Conservation (phyloP, 495 filamentous ascomycete species). For the Parathielavia hyrcaniae region DNA sequence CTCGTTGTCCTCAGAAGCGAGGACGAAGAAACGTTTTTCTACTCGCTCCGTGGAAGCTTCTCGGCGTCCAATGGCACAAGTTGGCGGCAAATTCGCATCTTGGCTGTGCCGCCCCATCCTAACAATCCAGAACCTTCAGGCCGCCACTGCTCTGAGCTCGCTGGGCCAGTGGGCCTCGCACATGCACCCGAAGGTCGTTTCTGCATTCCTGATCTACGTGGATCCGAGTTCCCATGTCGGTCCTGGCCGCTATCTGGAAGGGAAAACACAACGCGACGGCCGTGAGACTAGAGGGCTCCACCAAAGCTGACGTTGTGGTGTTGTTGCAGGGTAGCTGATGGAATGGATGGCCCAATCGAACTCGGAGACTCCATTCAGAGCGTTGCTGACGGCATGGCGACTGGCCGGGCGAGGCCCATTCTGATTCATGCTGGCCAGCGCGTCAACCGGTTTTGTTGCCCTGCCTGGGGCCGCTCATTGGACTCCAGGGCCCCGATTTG, state of each 20-base stretch:
- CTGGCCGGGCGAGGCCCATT: neutral
- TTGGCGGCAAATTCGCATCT: no score
- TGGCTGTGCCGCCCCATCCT: no score
- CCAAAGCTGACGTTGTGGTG: neutral
- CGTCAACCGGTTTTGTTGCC: slow-evolving; percentile 12
- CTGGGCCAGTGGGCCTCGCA: slow-evolving; percentile 10
- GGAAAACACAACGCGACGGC: neutral
- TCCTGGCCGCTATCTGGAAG: slow-evolving; percentile 3
- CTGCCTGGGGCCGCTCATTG: slow-evolving; percentile 6
- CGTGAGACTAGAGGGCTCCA: slow-evolving; percentile 6
- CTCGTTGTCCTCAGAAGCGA: no score
- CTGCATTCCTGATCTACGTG: slow-evolving; percentile 11
- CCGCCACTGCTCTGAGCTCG: neutral
- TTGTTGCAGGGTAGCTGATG: neutral
- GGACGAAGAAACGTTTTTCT: no score
- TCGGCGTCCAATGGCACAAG: no score
- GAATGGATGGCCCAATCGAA: neutral
- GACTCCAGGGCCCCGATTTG: neutral
- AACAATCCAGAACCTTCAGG: slow-evolving; percentile 1
- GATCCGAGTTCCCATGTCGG: slow-evolving; percentile 8
- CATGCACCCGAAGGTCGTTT: slow-evolving; percentile 2
- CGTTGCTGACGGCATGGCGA: neutral
- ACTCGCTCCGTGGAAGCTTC: no score
- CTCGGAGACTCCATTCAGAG: neutral
- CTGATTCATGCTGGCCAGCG: slow-evolving; percentile 10